Base-by-base conservation (phyloP, 2,329 filamentous ascomycete genomes). In the Alternaria atra region DNA sequence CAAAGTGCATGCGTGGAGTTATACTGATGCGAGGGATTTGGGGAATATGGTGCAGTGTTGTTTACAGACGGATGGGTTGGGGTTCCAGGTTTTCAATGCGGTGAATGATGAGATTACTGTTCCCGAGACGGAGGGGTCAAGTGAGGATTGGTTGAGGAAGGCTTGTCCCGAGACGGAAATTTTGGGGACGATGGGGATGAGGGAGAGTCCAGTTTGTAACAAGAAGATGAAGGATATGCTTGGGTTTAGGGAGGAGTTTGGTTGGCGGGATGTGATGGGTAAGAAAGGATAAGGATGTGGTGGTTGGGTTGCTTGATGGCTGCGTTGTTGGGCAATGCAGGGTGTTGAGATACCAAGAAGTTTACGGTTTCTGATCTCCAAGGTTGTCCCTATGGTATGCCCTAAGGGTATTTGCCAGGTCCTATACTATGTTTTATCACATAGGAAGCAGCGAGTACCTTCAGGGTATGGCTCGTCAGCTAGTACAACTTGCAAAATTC, bases 41-140 rank as follows among this genome's bases (percentile, higher is more conserved):
- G 87, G 86, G 0, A 84, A 85, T 67, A 87, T 89, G 64, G 86
- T 85, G 63, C 77, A 88, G 58, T 68, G 84, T 20, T 82, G 80
- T 13, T 78, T 88, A n/a, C n/a, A 80, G 63, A 84, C 82, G 61
- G 79, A 81, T 69, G 85, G 85, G 0, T 65, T 89, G 25, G 87
- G 87, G 0, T 89, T 86, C 63, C 85, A 89, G 69, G 77, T 88
- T 0, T 89, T 89, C 73, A 89, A 89, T 71, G 87, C 86, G 3
- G 86, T 86, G 0, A 89, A 89, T 69, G 83, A 87, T 70, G 84
- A 82, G 15, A 88, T 87, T 60, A 89, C 86, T 3, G 48, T 67
- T 34, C 58, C 46, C 20, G 58, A 64, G 73, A 48, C 74, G 75
- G 37, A 81, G 80, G 58, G 53, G 20, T 57, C 44, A 3, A 86